Percentiles rank a stretch among this genome's conserved stretches.
phyloP scores from a whole-genome alignment of 371 early-diverging fungal species.

The Batrachochytrium dendrobatidis region DNA sequence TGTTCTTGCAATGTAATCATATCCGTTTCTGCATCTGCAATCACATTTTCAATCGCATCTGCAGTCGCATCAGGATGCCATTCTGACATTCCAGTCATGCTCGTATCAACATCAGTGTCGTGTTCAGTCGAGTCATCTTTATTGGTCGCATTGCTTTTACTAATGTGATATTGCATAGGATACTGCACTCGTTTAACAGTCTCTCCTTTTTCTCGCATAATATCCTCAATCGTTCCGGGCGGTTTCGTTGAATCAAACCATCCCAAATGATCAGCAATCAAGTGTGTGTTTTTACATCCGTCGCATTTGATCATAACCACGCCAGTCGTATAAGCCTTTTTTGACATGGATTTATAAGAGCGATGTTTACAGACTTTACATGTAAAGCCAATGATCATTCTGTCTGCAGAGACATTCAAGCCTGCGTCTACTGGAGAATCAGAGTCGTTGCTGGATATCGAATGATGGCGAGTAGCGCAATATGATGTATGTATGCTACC shows the following conservation, averaged over 20 bases:
- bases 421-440: background rate
- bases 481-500: no score
- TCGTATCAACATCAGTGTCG: no score
- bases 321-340: slow-evolving; percentile 78
- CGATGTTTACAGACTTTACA: slow-evolving; percentile 87
- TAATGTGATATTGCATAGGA: no score
- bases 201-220: slow-evolving; percentile 67
- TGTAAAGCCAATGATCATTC: slow-evolving; percentile 83
- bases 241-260: slow-evolving; percentile 51
- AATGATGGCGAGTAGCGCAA: background rate
- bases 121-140: no score
- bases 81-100: no score
- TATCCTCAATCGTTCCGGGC: slow-evolving; percentile 70
- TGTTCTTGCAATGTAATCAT: no score
- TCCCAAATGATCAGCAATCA: slow-evolving; percentile 94
- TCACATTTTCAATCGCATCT: no score
- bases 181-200: slow-evolving; percentile 16
- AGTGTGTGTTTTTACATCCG: slow-evolving; percentile 80
- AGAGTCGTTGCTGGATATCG: no score
- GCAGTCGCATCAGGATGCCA: no score
- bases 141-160: no score
- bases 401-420: slow-evolving; percentile 8
- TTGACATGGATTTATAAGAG: slow-evolving; percentile 83
- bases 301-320: slow-evolving; percentile 92
- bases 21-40: no score